Percentiles rank a stretch among this genome's conserved stretches.
phyloP scores from a whole-genome alignment of 306 rosid species.

The Cicer bijugum region DNA sequence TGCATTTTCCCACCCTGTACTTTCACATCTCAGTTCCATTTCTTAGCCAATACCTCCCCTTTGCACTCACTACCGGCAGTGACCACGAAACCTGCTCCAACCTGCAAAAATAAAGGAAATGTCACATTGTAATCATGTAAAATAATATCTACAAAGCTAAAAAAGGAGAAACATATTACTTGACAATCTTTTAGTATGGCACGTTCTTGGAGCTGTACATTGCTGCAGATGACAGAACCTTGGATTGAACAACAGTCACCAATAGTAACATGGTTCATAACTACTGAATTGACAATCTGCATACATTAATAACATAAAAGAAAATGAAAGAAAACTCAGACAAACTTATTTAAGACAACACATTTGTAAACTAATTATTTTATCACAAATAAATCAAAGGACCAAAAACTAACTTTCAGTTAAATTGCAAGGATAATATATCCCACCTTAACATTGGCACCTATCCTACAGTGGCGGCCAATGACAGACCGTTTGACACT shows the following conservation, averaged over 20 bases:
- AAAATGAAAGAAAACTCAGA: slow-evolving; percentile 25
- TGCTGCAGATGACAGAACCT: slow-evolving; percentile 93
- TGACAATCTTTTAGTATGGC: slow-evolving; percentile 88
- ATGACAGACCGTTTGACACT: slow-evolving; percentile 95
- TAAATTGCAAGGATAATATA: slow-evolving; percentile 33
- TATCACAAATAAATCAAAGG: slow-evolving; percentile 14
- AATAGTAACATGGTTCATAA: slow-evolving; percentile 93
- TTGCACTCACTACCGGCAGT: slow-evolving; percentile 84
- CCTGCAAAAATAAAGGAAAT: slow-evolving; percentile 54
- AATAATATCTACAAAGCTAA: slow-evolving; percentile 2
- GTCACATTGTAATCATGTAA: background rate
- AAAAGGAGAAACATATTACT: slow-evolving; percentile 49
- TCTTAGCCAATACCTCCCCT: slow-evolving; percentile 94
- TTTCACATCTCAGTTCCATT: slow-evolving; percentile 58
- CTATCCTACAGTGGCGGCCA: slow-evolving; percentile 99
- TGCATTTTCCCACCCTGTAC: slow-evolving; percentile 12
- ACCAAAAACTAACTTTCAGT: slow-evolving; percentile 35
- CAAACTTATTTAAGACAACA: slow-evolving; percentile 22
- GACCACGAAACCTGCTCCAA: slow-evolving; percentile 91
- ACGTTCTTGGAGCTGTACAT: slow-evolving; percentile 94
- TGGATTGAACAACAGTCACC: slow-evolving; percentile 89
- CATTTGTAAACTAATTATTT: slow-evolving; percentile 1
- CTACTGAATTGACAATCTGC: slow-evolving; percentile 87
- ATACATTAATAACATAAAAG: background rate
- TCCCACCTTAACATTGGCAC: slow-evolving; percentile 90